Evolutionary conservation across 73 alveolate species (phyloP), one percentile per base, ranked within the genome.

Genomic region (Breviolum minutum): DNA sequence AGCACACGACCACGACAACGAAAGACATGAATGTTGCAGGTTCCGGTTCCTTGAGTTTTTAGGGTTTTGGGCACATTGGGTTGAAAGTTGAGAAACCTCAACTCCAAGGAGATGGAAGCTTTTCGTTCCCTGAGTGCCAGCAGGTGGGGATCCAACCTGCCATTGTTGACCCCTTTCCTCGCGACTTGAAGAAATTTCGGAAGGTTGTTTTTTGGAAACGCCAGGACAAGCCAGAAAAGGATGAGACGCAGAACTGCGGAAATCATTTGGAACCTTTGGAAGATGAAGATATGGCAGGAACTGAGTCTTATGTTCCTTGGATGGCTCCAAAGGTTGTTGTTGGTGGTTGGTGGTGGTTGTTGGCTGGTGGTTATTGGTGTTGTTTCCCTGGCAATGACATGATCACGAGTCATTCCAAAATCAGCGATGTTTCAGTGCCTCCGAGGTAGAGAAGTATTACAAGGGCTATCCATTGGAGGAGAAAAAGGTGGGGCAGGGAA

Each of bases 361-460:
- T 27, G 24, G 54, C 3, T 40, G 54, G 54, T 40, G 0, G 54
- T 0, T 40, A 3, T 40, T 40, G 54, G 54, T 14, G 24, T 68
- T 14, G n/a, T 22, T 68, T 22, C 77, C 77, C 17, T 22, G 17
- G 77, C 77, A 17, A 17, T 22, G 6, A 14, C 77, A 22, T 68
- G 77, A 14, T 22, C n/a, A 17, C 17, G 24, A 40, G 54, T 40
- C 54, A 40, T 40, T 40, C 54, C 54, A 40, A 40, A 40, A 40
- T 14, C 6, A 68, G 24, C 77, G 54, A 40, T 40, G 5, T 40
- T 3, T 3, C 0, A 40, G 54, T 40, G 54, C 54, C 54, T 7
- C 79, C 30, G 48, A 92, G 98, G 98, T 74, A 14, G 98, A 73
- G 68, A 92, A 92, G 98, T 92, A 92, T 90, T 92, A 92, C 98